Conservation (phyloP, 352 stramenopile genomes). For the Phytophthora nicotianae region DNA sequence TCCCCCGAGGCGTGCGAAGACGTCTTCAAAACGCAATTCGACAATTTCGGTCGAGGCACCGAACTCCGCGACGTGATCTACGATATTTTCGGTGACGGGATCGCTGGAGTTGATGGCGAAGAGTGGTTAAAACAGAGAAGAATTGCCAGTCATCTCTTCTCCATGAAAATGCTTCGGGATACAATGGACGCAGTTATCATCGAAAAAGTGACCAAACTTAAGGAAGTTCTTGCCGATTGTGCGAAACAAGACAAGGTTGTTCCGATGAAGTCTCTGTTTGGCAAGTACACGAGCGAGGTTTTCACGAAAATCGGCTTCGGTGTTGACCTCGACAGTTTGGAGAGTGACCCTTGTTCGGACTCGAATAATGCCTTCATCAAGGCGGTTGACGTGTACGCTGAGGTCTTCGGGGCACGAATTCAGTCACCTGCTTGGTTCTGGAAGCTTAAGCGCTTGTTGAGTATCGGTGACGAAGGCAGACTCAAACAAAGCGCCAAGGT, state of each 20-base stretch:
- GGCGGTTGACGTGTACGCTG: slow-evolving; percentile 31
- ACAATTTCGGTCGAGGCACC: slow-evolving; percentile 44
- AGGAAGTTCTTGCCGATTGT: neutral
- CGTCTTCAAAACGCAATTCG: slow-evolving; percentile 51
- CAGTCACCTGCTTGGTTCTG: slow-evolving; percentile 47
- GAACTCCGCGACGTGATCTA: slow-evolving; percentile 14
- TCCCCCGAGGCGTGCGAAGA: slow-evolving; percentile 36
- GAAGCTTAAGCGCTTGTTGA: slow-evolving; percentile 43
- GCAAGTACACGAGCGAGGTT: slow-evolving; percentile 68
- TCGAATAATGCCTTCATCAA: slow-evolving; percentile 34
- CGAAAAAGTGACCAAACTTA: neutral
- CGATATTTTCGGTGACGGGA: neutral
- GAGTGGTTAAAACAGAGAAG: neutral
- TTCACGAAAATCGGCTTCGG: slow-evolving; percentile 80
- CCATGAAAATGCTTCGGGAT: neutral
- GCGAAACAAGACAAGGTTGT: slow-evolving; percentile 6
- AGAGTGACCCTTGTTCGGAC: neutral
- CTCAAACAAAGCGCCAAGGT: neutral
- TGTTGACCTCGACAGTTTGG: slow-evolving; percentile 17
- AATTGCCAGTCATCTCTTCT: neutral
- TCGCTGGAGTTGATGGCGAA: neutral
- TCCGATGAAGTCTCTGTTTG: slow-evolving; percentile 47
- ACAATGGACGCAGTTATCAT: neutral
- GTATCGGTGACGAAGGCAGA: neutral
- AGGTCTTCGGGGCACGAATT: slow-evolving; percentile 25